Evolutionary conservation across 345 rosid species (phyloP).

Genomic region (Eucalyptus tenuipes): DNA sequence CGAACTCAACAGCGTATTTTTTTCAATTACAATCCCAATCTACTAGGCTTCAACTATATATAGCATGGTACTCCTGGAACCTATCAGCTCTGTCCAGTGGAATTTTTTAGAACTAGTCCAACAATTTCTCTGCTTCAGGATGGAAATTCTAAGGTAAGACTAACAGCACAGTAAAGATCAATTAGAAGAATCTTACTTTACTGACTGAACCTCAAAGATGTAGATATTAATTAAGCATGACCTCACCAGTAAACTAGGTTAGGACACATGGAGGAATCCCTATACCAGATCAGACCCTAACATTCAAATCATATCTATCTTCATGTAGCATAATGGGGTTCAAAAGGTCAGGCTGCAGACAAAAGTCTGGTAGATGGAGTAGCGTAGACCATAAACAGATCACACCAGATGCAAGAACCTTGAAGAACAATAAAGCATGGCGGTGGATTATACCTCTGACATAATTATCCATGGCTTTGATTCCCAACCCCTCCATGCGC

Average conservation of each 20-base stretch:
- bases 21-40: neutral
- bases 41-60: neutral
- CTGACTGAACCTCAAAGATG: neutral
- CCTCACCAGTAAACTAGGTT: neutral
- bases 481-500: slow-evolving; percentile 96
- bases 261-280: neutral
- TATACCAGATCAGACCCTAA: neutral
- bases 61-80: neutral
- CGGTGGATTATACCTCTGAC: slow-evolving; percentile 67
- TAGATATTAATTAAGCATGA: neutral
- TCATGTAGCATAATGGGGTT: neutral
- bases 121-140: neutral
- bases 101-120: neutral
- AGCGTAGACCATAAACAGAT: neutral
- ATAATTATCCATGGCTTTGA: slow-evolving; percentile 86
- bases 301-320: neutral
- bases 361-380: neutral
- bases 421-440: slow-evolving; percentile 15
- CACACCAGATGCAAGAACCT: neutral
- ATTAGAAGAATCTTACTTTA: neutral
- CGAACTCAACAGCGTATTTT: neutral
- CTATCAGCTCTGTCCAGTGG: neutral
- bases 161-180: neutral
- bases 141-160: neutral
- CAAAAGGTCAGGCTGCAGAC: neutral